phyloP scores from a whole-genome alignment of 73 alveolate genomes.

The Tetrahymena thermophila region DNA sequence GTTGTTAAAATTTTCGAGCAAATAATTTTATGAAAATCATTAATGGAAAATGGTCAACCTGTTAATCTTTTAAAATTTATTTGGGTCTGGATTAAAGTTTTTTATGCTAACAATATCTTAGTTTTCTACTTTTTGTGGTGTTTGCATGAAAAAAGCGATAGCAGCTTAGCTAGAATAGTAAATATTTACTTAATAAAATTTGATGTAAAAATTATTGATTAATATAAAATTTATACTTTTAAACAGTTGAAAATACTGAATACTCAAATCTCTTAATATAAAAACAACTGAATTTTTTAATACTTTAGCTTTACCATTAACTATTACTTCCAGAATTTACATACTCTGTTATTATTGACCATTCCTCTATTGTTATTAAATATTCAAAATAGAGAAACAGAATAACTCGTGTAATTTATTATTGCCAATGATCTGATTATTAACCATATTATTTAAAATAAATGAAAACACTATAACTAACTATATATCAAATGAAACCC shows the following conservation, averaged over 20 bases:
- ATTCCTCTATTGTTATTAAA: neutral
- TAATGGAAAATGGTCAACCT: neutral
- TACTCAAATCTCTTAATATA: neutral
- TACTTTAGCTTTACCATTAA: neutral
- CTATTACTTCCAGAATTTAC: neutral
- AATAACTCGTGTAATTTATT: neutral
- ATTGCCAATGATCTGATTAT: too few species aligned
- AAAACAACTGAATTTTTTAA: neutral
- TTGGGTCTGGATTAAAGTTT: neutral
- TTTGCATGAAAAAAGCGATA: neutral
- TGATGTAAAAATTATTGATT: too few species aligned
- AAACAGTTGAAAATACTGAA: neutral
- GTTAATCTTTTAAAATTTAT: neutral
- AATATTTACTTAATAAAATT: neutral
- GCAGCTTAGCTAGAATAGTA: neutral
- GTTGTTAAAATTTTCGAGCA: neutral
- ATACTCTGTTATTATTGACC: neutral
- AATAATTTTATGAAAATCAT: neutral
- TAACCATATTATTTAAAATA: too few species aligned
- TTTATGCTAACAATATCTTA: neutral
- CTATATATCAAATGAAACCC: too few species aligned
- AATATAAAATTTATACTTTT: neutral
- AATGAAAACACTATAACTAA: too few species aligned
- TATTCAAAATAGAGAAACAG: neutral
- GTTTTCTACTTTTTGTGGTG: neutral